Conservation (phyloP, 768 basidiomycete genomes). For the Suillus bovinus region DNA sequence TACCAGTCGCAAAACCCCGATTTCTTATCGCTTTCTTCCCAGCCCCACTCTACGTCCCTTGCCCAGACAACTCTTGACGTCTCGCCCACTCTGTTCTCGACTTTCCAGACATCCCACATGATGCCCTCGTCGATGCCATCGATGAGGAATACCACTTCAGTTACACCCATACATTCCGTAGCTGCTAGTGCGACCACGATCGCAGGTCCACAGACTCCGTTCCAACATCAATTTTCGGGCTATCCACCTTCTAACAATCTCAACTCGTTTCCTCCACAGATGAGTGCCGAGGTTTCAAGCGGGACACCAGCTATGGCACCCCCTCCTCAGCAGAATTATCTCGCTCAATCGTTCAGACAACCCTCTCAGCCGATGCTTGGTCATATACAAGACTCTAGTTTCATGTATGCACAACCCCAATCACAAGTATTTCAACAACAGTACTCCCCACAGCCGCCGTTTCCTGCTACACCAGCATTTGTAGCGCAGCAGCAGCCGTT, state of each 20-base stretch:
- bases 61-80: conserved; percentile 5
- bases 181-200: conserved; percentile 22
- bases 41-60: conserved; percentile 18
- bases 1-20: conserved; percentile 18
- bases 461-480: conserved; percentile 16
- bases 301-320: not conserved
- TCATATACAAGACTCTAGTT: conserved; percentile 1
- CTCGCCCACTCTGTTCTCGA: conserved; percentile 23
- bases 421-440: conserved; percentile 12
- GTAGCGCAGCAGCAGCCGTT: conserved; percentile 22
- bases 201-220: conserved; percentile 27
- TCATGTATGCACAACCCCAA: not conserved
- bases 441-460: conserved; percentile 32
- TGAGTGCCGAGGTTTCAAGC: not conserved
- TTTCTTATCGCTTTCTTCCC: conserved; percentile 14
- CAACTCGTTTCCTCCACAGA: not conserved
- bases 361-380: not conserved
- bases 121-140: conserved; percentile 9
- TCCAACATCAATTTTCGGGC: conserved; percentile 22
- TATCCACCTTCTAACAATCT: conserved; percentile 14
- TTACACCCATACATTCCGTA: conserved; percentile 18
- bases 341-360: not conserved
- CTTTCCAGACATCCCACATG: conserved; percentile 12
- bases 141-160: conserved; percentile 6
- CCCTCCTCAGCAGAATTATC: conserved; percentile 1